phyloP scores from a whole-genome alignment of 371 early-diverging fungal genomes.

The Apophysomyces elegans region DNA sequence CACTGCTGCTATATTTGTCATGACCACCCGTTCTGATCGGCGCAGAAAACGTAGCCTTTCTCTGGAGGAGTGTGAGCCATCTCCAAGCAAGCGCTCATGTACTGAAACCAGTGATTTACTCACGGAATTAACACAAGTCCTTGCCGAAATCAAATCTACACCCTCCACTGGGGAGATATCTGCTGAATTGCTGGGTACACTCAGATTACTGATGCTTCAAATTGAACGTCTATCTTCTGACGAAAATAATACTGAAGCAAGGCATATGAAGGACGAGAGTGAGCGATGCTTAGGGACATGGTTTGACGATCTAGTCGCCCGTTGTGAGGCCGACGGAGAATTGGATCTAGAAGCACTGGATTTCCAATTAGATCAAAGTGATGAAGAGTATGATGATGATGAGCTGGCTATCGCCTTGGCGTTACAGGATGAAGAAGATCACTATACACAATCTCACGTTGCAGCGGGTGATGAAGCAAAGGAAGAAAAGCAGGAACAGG shows the following conservation, averaged over 20 bases:
- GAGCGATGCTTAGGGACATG: constrained; percentile 47
- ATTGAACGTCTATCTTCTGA: constrained; percentile 44
- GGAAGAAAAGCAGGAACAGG: constrained; percentile 1
- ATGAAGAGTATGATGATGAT: constrained; percentile 27
- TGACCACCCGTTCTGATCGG: constrained; percentile 2
- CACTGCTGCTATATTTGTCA: constrained; percentile 3
- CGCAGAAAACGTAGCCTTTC: neutral
- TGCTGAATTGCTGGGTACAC: constrained; percentile 44
- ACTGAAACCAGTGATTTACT: constrained; percentile 24
- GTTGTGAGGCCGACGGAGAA: constrained; percentile 46
- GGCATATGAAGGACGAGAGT: constrained; percentile 42
- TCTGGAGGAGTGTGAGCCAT: neutral
- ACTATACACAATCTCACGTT: constrained; percentile 13
- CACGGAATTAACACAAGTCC: constrained; percentile 36
- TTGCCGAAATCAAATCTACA: constrained; percentile 45
- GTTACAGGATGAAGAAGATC: constrained; percentile 11
- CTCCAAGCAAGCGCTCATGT: constrained; percentile 17
- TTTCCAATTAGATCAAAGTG: constrained; percentile 24
- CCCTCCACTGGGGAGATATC: constrained; percentile 51
- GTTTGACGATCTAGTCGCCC: constrained; percentile 52
- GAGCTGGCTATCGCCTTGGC: constrained; percentile 19
- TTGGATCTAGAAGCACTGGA: constrained; percentile 29
- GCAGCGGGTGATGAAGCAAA: constrained; percentile 17
- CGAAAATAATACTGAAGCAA: constrained; percentile 37
- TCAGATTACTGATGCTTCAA: constrained; percentile 46